Conservation (phyloP, 1,284 basidiomycete genomes). For the Boletus smithii region DNA sequence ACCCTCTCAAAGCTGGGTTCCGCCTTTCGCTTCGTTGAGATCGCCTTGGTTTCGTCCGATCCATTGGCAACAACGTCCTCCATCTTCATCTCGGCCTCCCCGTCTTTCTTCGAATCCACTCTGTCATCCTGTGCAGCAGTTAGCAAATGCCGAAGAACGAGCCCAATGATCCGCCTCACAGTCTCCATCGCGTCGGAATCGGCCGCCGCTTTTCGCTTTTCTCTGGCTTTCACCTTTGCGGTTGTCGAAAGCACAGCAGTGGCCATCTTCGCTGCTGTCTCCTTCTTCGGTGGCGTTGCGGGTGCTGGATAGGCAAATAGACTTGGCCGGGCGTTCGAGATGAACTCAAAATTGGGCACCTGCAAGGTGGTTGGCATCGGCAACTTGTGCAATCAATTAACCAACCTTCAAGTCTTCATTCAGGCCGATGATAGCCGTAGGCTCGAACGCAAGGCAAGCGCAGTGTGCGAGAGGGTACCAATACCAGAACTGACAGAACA, state of each 20-base stretch:
- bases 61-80: slow-evolving; percentile 58
- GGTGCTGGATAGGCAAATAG: slow-evolving; percentile 86
- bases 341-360: slow-evolving; percentile 88
- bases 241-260: slow-evolving; percentile 94
- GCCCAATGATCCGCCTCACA: slow-evolving; percentile 44
- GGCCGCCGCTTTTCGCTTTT: slow-evolving; percentile 81
- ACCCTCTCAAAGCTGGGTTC: slow-evolving; percentile 79
- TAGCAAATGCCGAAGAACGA: neutral
- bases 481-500: slow-evolving; percentile 99
- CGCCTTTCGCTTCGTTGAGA: slow-evolving; percentile 50
- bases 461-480: slow-evolving; percentile 98
- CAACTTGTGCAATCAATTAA: slow-evolving; percentile 3
- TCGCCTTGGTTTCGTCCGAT: slow-evolving; percentile 50
- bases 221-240: slow-evolving; percentile 88
- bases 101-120: slow-evolving; percentile 54
- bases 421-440: slow-evolving; percentile 90
- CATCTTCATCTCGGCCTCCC: slow-evolving; percentile 71
- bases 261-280: slow-evolving; percentile 84
- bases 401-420: slow-evolving; percentile 79
- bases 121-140: slow-evolving; percentile 49
- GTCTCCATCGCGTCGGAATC: slow-evolving; percentile 80
- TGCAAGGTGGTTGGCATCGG: slow-evolving; percentile 30
- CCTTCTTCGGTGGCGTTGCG: slow-evolving; percentile 86
- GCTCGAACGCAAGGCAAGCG: slow-evolving; percentile 86
- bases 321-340: slow-evolving; percentile 84